Conservation (phyloP, 495 filamentous ascomycete genomes). For the Aspergillus nidulans region DNA sequence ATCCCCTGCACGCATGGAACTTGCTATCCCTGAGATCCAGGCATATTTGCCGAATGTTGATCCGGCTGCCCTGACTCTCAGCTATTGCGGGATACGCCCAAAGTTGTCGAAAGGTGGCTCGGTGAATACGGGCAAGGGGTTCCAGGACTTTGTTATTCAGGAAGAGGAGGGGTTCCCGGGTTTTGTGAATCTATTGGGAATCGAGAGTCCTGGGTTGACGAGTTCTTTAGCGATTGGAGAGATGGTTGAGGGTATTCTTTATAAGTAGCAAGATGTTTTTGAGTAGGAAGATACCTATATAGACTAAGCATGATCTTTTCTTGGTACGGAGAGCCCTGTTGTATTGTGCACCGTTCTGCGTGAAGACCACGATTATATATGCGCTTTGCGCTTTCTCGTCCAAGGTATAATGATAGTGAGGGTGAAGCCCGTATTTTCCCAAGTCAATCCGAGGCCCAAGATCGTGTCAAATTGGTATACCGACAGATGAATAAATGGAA, state of each 20-base stretch:
- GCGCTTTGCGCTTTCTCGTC: no score
- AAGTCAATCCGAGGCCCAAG: no score
- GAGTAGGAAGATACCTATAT: not conserved
- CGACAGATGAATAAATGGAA: no score
- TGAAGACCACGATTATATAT: no score
- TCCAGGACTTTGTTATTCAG: constrained; percentile 81
- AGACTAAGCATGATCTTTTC: not conserved
- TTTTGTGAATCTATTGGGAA: constrained; percentile 90
- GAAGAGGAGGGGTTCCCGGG: constrained; percentile 77
- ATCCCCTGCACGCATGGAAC: constrained; percentile 52
- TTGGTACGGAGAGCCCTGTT: no score
- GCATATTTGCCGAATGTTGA: constrained; percentile 74
- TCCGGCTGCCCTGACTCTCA: constrained; percentile 60
- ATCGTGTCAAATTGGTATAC: no score
- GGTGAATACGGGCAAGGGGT: constrained; percentile 56
- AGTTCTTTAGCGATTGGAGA: constrained; percentile 86
- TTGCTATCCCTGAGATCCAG: constrained; percentile 69
- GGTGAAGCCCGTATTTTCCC: no score
- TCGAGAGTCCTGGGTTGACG: constrained; percentile 93
- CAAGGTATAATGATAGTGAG: no score
- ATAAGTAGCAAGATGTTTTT: constrained; percentile 31
- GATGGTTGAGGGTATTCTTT: constrained; percentile 71
- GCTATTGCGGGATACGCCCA: constrained; percentile 89
- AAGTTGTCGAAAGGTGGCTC: constrained; percentile 64
- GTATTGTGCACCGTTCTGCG: no score